Conservation (phyloP, 257 asterid genomes). For the Lycium barbarum region DNA sequence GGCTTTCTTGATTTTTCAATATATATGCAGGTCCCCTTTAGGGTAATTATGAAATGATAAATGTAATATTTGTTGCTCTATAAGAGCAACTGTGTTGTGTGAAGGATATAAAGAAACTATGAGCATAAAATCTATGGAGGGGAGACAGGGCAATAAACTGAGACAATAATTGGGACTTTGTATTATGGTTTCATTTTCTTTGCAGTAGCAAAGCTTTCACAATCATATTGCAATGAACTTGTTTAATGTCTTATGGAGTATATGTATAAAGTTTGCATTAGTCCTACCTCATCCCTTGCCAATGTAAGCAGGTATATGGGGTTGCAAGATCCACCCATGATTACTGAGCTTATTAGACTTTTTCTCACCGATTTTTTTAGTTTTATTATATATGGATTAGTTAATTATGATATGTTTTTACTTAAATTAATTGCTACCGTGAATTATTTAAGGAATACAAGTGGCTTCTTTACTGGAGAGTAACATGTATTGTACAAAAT, state of each 20-base stretch:
- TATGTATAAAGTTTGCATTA: too few relatives aligned
- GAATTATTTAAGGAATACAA: background rate
- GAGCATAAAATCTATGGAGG: background rate
- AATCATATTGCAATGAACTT: background rate
- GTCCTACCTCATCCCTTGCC: too few relatives aligned
- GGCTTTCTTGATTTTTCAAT: constrained; percentile 5
- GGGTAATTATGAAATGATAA: background rate
- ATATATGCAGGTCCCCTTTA: background rate
- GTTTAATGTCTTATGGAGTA: background rate
- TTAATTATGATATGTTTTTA: background rate
- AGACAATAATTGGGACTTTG: background rate
- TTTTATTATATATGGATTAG: background rate
- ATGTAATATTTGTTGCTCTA: background rate
- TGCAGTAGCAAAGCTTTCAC: background rate
- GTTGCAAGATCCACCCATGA: too few relatives aligned
- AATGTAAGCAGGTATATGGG: too few relatives aligned
- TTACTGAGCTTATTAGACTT: background rate
- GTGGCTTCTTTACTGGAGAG: background rate
- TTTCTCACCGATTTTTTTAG: background rate
- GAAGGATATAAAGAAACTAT: background rate
- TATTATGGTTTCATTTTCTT: background rate
- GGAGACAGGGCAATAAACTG: background rate
- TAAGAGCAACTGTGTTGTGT: background rate
- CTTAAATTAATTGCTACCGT: background rate
- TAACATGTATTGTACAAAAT: background rate